Percentiles rank a stretch among this genome's conserved stretches.
Evolutionary conservation across 1,139 yeast genomes (phyloP).

Genomic region (Lodderomyces oxycetoniae): DNA sequence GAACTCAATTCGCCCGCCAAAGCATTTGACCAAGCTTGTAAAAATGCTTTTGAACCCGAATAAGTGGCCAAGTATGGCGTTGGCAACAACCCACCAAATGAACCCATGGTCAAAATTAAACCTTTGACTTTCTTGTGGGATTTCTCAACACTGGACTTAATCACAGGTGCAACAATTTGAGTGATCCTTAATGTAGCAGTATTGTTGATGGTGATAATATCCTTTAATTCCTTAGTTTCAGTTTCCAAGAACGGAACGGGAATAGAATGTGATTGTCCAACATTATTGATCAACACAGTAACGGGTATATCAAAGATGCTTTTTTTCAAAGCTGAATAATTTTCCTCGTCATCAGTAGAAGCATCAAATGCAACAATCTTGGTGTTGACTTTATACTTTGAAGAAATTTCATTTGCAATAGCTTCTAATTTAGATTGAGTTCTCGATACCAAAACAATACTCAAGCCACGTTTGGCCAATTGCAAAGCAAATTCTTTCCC

Average conservation of each 20-base stretch:
- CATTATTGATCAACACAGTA: conserved; percentile 80
- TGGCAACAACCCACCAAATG: conserved; percentile 92
- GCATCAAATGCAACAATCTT: conserved; percentile 77
- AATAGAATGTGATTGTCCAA: conserved; percentile 90
- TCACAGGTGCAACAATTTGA: conserved; percentile 65
- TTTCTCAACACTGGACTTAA: conserved; percentile 48
- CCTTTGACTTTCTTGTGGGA: conserved; percentile 46
- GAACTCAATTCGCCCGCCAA: conserved; percentile 78
- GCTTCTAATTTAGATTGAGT: conserved; percentile 71
- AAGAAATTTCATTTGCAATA: conserved; percentile 59
- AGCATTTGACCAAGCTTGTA: conserved; percentile 89
- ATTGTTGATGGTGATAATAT: conserved; percentile 81
- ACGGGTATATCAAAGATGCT: conserved; percentile 53
- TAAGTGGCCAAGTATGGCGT: conserved; percentile 90
- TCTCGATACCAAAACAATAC: conserved; percentile 77
- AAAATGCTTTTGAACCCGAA: conserved; percentile 93
- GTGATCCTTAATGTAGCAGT: conserved; percentile 82
- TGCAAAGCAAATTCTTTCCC: conserved; percentile 89
- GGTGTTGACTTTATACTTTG: conserved; percentile 58
- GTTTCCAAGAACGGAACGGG: conserved; percentile 93
- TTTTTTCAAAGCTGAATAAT: conserved; percentile 45
- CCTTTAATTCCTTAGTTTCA: conserved; percentile 61
- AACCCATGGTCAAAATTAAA: conserved; percentile 89
- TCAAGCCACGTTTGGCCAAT: conserved; percentile 81
- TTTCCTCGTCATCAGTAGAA: conserved; percentile 47